Base-by-base conservation (phyloP, 2,329 filamentous ascomycete species). In the Fusarium penzigii region DNA sequence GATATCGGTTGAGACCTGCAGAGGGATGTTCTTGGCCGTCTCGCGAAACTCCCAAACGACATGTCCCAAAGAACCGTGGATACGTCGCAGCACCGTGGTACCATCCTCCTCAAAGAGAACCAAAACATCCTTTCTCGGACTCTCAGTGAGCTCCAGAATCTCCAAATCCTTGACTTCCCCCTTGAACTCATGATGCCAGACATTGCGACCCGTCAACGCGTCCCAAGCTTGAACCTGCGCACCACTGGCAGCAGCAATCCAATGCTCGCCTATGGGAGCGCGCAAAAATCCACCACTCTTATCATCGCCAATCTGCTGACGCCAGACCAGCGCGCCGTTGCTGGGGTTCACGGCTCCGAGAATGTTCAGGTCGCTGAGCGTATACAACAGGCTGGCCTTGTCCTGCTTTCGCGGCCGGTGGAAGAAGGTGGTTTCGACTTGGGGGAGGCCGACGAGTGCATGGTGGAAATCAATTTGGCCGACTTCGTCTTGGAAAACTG, bases 391-490 rank as follows among this genome's bases (percentile, higher is more conserved):
- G 48, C 90, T 93, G 36, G 92, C 92, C 71, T 90, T 91, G 57
- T 93, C 92, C 62, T 87, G 84, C 57, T 84, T 81, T 65, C 88
- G 82, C 39, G 94, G 93, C 63, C 87, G 88, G 75, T 97, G 91
- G 83, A 97, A 97, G 81, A 97, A 95, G 63, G 93, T 97, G 55
- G 90, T 89, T 57, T 90, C 84, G 69, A 84, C 78, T 70, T 88
- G 88, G 49, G 94, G 92, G 38, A 90, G 75, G 66, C 94, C 94
- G 66, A 99, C 78, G 44, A 97, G 86, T 59, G 90, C 85, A 76
- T 96, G 86, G 75, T 97, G 93, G 76, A 92, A 97, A 75, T 99
- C 94, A 70, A 95, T 84, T 65, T 90, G 83, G 76, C 87, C 92
- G 62, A 95, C 92, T 72, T 99, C 93, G 69, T 99, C 94, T 62